A percentile compares a stretch with the other conserved stretches of the same genome.
These are phyloP conservation scores for Wickerhamomyces chambardii DNA, from an alignment of 805 yeast species.

Conservation along the genomic window DNA sequence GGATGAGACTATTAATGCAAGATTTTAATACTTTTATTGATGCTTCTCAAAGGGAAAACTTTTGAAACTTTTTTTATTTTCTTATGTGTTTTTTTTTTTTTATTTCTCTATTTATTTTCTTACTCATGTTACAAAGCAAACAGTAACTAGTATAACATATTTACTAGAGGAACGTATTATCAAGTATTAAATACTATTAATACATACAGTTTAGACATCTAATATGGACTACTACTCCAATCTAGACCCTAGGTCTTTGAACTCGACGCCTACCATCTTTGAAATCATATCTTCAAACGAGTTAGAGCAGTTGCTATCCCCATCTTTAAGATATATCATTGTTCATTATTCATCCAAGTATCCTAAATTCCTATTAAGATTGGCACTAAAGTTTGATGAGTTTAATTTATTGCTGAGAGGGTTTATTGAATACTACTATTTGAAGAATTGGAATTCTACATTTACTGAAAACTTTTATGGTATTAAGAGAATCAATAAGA, in stretches of 20 bases:
- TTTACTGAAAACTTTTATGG: slow-evolving; percentile 94
- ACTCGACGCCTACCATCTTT: slow-evolving; percentile 77
- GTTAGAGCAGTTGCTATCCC: slow-evolving; percentile 67
- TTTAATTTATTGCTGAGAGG: slow-evolving; percentile 53
- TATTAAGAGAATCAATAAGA: slow-evolving; percentile 44
- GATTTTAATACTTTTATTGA: too few relatives aligned
- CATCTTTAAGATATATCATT: slow-evolving; percentile 71
- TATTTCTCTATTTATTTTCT: too few relatives aligned
- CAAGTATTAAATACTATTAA: too few relatives aligned
- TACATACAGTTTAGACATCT: not conserved
- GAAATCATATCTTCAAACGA: slow-evolving; percentile 81
- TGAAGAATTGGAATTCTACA: slow-evolving; percentile 70
- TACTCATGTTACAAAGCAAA: too few relatives aligned
- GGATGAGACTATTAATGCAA: too few relatives aligned
- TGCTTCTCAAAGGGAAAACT: too few relatives aligned
- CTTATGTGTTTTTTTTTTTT: too few relatives aligned
- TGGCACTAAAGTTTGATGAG: slow-evolving; percentile 73
- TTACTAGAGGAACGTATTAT: too few relatives aligned
- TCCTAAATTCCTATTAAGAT: slow-evolving; percentile 56
- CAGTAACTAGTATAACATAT: too few relatives aligned
- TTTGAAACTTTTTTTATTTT: too few relatives aligned
- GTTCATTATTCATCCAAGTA: slow-evolving; percentile 73
- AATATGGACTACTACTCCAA: slow-evolving; percentile 75
- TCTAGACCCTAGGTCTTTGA: slow-evolving; percentile 67
- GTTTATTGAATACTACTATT: slow-evolving; percentile 59